Evolutionary conservation across 2,329 filamentous ascomycete species (phyloP), one percentile per base, ranked within the genome.

Genomic region (Nemania sp.): DNA sequence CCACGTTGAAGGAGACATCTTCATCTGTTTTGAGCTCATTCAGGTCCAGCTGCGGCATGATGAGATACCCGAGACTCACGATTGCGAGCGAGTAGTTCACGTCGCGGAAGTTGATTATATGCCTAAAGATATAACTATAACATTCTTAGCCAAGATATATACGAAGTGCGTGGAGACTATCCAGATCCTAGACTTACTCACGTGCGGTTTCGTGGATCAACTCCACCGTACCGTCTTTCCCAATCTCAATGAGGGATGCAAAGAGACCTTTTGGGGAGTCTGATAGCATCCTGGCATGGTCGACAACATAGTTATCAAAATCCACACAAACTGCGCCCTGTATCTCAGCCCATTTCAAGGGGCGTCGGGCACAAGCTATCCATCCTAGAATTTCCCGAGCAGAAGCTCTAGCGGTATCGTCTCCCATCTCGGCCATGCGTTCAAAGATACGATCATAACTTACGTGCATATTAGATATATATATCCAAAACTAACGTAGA

Each of bases 311-410:
- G 29, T 73, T 66, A 1, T 75, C 74, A 3, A 77, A 43, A 62
- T 78, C 68, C 22, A 80, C 74, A 3, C 78, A 75, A 43, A 76
- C 68, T 20, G 74, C 72, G 15, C 72, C 74, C 70, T 81, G 79
- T 24, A 81, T 73, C 61, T 81, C 80, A 49, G 77, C 73, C 77
- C 75, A 78, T 60, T 76, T 77, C n/a, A 81, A 64, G 3, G 79
- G 73, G 45, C 79, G 72, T 43, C 73, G 75, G 11, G 77, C 75
- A 66, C 76, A 79, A 5, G 75, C 73, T 56, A 80, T 72, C 79
- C 77, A 81, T 20, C 77, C 76, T n/a, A 81, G 68, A 24, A 80
- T 59, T 57, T 69, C 69, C 57, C 69, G 53, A 24, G 75, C 68
- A 45, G 72, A 52, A 15, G 59, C 20, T 26, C 54, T 57, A 35